These are phyloP conservation scores for Cladosporium sp. DNA, from an alignment of 2,329 filamentous ascomycete genomes.

Conservation along the genomic window DNA sequence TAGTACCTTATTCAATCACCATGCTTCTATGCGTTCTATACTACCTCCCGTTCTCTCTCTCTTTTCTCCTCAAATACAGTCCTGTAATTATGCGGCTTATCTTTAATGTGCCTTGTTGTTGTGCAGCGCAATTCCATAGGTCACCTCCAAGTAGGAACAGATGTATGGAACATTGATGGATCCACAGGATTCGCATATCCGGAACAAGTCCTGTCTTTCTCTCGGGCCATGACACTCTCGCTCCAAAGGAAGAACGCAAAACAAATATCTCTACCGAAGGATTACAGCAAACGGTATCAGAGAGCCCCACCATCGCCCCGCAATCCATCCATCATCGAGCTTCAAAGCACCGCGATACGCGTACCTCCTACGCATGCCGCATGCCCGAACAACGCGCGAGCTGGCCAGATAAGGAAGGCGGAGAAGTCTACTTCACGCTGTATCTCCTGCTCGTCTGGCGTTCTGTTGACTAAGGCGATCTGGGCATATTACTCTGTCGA, in stretches of 20 bases:
- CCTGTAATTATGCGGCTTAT: too few relatives aligned
- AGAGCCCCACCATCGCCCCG: neutral
- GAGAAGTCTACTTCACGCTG: neutral
- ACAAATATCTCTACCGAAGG: neutral
- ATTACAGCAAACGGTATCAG: neutral
- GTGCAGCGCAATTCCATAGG: too few relatives aligned
- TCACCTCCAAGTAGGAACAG: too few relatives aligned
- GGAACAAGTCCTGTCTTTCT: too few relatives aligned
- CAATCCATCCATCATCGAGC: neutral
- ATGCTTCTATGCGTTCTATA: neutral
- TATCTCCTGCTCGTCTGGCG: neutral
- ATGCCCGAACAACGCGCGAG: neutral
- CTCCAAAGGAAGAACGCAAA: neutral
- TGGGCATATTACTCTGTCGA: neutral
- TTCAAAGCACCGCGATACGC: neutral
- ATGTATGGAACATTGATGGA: too few relatives aligned
- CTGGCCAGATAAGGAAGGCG: constrained; percentile 7
- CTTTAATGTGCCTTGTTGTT: too few relatives aligned
- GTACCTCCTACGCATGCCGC: too few relatives aligned
- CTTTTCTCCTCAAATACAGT: neutral
- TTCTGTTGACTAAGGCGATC: neutral
- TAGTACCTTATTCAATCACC: neutral
- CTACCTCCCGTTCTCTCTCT: neutral
- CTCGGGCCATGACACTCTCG: too few relatives aligned
- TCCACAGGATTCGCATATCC: too few relatives aligned